Evolutionary conservation across 176 grass and related monocot species (phyloP).

Genomic region (Cenchrus americanus): DNA sequence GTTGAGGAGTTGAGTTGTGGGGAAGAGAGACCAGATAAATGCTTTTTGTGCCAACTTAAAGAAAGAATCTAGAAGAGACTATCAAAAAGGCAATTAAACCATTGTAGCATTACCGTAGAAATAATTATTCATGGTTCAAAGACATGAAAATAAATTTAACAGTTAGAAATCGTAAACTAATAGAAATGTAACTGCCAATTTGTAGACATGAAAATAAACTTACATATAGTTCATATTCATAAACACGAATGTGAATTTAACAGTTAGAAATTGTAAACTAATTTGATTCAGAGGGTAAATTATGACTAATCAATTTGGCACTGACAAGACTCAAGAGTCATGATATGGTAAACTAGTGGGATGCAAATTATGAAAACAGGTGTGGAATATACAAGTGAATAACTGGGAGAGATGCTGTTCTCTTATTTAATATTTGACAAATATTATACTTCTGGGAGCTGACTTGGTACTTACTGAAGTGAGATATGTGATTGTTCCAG

Average conservation of each 20-base stretch:
- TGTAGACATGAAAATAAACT: no score
- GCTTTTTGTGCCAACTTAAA: no score
- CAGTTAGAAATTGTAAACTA: neutral
- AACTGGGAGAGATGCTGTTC: neutral
- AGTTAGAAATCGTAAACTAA: no score
- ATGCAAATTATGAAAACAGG: neutral
- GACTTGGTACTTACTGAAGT: neutral
- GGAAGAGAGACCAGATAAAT: no score
- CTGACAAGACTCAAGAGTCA: neutral
- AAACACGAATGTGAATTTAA: neutral
- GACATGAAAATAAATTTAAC: neutral
- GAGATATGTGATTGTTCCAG: neutral
- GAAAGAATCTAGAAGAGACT: no score
- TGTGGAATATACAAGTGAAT: neutral
- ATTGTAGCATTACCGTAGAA: no score
- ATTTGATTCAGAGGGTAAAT: neutral
- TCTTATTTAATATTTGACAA: conserved; percentile 16
- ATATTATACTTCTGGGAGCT: neutral
- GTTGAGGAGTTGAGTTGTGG: no score
- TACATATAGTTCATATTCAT: neutral
- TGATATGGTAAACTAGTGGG: neutral
- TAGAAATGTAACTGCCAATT: no score
- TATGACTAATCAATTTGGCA: neutral
- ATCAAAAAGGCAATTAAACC: no score
- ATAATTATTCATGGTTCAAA: neutral